Conservation (phyloP, 192 early-diverging fungal species). For the Umbelopsis isabellina region DNA sequence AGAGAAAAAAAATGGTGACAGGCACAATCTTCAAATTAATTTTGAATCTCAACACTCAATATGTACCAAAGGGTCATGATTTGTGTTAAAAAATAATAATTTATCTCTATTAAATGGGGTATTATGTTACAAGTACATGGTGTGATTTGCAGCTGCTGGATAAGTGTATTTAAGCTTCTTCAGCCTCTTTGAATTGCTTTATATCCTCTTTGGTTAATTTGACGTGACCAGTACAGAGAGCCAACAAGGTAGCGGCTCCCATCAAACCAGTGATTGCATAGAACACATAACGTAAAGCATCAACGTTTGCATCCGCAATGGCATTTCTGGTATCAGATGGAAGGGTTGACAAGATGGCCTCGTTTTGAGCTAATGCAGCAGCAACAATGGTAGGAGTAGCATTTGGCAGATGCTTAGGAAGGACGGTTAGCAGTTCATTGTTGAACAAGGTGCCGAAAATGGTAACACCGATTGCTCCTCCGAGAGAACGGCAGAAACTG, state of each 20-base stretch:
- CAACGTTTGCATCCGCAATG: not conserved
- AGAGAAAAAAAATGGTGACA: not conserved
- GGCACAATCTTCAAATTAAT: not conserved
- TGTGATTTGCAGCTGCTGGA: no score
- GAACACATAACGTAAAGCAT: not conserved
- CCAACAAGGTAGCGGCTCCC: not conserved
- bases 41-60: no score
- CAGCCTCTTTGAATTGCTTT: not conserved
- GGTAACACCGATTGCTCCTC: constrained; percentile 37
- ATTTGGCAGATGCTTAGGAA: constrained; percentile 2
- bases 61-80: no score
- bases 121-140: no score
- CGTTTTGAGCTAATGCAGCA: not conserved
- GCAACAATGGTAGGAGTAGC: not conserved
- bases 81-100: no score
- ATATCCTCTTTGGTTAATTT: not conserved
- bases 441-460: constrained; percentile 68
- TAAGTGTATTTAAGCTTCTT: no score
- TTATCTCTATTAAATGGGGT: no score
- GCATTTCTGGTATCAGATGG: not conserved
- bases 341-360: not conserved
- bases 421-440: constrained; percentile 36
- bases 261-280: not conserved
- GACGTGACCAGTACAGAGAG: not conserved
- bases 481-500: constrained; percentile 27